These are phyloP conservation scores for Magnaporthiopsis rhizophila DNA, from an alignment of 2,329 filamentous ascomycete genomes.

Conservation along the genomic window DNA sequence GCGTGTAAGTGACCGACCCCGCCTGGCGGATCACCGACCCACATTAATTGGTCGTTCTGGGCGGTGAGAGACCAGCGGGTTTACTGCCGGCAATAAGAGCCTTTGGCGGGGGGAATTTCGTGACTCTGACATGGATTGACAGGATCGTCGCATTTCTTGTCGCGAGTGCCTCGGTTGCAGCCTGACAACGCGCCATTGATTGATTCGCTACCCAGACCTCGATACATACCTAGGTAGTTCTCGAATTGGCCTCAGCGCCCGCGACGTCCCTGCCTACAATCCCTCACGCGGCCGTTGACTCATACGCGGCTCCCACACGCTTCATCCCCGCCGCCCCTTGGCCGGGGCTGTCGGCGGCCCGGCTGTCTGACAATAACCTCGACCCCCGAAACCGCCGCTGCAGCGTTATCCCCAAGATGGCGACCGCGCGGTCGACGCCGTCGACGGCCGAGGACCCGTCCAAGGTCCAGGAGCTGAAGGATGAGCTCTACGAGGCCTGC, in stretches of 20 bases:
- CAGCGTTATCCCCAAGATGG: constrained; percentile 10
- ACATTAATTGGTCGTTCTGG: background rate
- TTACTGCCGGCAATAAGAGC: background rate
- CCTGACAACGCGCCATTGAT: background rate
- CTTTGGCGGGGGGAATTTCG: background rate
- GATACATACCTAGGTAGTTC: background rate
- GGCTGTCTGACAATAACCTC: background rate
- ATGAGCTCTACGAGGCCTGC: constrained; percentile 48
- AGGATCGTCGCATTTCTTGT: background rate
- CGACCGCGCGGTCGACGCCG: constrained; percentile 12
- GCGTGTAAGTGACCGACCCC: background rate
- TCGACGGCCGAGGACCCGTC: constrained; percentile 18
- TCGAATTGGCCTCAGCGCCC: background rate
- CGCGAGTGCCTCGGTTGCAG: background rate
- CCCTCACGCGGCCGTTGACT: background rate
- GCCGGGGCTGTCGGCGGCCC: background rate
- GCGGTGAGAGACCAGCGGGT: background rate
- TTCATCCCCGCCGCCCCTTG: background rate
- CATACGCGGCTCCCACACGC: background rate
- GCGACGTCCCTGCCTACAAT: background rate
- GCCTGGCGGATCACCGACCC: background rate
- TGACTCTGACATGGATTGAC: background rate
- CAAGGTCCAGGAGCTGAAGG: constrained; percentile 45
- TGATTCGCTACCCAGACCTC: background rate
- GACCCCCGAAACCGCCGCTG: background rate